Conservation (phyloP, 106 monocot species). For the Allium cepa region DNA sequence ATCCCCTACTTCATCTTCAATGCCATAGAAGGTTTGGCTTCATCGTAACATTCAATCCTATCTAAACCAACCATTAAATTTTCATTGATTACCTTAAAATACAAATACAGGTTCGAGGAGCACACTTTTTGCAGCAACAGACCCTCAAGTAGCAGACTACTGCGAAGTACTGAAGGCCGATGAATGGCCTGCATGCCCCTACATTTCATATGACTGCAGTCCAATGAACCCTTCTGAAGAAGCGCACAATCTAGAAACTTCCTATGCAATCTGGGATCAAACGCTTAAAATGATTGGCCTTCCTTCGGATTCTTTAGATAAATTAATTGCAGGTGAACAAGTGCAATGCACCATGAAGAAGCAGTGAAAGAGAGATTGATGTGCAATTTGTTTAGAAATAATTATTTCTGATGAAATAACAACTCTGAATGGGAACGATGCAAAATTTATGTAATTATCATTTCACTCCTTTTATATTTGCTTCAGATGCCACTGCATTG, state of each 20-base stretch:
- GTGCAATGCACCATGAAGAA: constrained; percentile 26
- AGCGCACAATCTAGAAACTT: constrained; percentile 81
- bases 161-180: constrained; percentile 65
- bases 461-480: too few relatives aligned
- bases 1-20: constrained; percentile 27
- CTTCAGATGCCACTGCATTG: too few relatives aligned
- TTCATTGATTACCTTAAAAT: neutral
- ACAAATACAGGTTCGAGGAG: constrained; percentile 72
- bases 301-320: constrained; percentile 67
- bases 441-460: too few relatives aligned
- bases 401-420: too few relatives aligned
- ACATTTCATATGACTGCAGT: constrained; percentile 69
- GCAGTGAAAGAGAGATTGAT: too few relatives aligned
- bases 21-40: constrained; percentile 15
- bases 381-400: too few relatives aligned
- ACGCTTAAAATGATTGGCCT: constrained; percentile 81
- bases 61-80: neutral
- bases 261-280: constrained; percentile 74
- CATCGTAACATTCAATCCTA: neutral
- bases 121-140: constrained; percentile 67
- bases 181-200: constrained; percentile 92
- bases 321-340: constrained; percentile 58
- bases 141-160: constrained; percentile 89
- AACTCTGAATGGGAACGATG: too few relatives aligned
- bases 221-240: constrained; percentile 89